Evolutionary conservation across 768 basidiomycete species (phyloP), one percentile per base, ranked within the genome.

Genomic region (Russula emetica): DNA sequence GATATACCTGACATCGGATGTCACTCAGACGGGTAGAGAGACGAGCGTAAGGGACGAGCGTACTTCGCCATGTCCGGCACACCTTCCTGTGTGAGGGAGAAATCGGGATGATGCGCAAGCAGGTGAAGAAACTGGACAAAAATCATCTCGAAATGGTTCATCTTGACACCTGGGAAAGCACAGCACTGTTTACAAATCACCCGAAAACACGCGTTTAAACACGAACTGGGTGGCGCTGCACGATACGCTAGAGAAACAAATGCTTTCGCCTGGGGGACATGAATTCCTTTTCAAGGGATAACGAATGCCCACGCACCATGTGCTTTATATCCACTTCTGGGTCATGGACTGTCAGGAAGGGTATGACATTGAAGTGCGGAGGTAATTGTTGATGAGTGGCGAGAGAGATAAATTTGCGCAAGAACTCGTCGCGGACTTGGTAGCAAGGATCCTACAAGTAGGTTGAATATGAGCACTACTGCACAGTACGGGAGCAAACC

Each of bases 61-160:
- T 68, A 97, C 94, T 88, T 92, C 26, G 89, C 85, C 69, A 94
- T 87, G 69, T 90, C 87, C 38, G 83, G 78, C 42, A 95, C 73
- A 47, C 86, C 86, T 38, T 90, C 88, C 42, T 83, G 80, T 2
- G 80, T 79, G 50, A 78, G 80, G 22, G 79, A 81, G 70, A 94
- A 95, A 74, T 99, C 97, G 5, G 96, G 96, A 72, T 99, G 97
- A 71, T 97, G 95, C 0, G 94, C 92, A 5, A 98, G 79, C 0
- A 94, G 74, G 71, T 94, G 90, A 11, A 98, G 79, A 5, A 98
- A 76, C 14, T 96, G 87, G 49, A 95, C 83, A 69, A 98, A 90
- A 2, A 88, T 83, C 60, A 88, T 76, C 72, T 98, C 96, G 60
- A 95, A 81, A 56, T 83, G 75, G n/a, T 85, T 80, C 18, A 92